Conservation (phyloP, 1,284 basidiomycete species). For the Entoloma clypeatum region DNA sequence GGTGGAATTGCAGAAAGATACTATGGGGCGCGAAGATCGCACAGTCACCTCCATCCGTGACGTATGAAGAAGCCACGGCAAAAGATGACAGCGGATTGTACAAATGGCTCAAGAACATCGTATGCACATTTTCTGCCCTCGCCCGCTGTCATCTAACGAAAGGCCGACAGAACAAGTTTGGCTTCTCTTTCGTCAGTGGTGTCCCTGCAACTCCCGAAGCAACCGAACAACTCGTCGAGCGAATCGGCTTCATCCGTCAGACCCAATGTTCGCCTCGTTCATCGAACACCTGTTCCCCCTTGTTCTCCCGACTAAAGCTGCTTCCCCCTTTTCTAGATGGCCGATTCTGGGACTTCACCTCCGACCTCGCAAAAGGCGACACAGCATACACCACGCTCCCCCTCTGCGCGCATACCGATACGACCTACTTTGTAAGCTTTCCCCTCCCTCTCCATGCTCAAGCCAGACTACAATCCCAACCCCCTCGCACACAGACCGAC, state of each 20-base stretch:
- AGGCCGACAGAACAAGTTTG: slow-evolving; percentile 68
- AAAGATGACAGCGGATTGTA: slow-evolving; percentile 65
- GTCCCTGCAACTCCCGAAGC: slow-evolving; percentile 81
- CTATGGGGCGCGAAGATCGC: slow-evolving; percentile 82
- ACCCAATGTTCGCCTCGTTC: slow-evolving; percentile 97
- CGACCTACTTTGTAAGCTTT: slow-evolving; percentile 80
- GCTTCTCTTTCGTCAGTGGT: slow-evolving; percentile 84
- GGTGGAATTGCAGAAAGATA: slow-evolving; percentile 50
- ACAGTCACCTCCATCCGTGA: slow-evolving; percentile 71
- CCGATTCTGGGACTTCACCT: slow-evolving; percentile 96
- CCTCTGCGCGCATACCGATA: slow-evolving; percentile 92
- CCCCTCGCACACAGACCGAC: slow-evolving; percentile 58
- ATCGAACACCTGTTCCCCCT: slow-evolving; percentile 26
- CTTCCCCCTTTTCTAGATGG: slow-evolving; percentile 54
- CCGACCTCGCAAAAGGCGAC: slow-evolving; percentile 88
- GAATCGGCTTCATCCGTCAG: slow-evolving; percentile 88
- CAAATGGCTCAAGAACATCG: slow-evolving; percentile 82
- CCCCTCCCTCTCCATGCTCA: slow-evolving; percentile 3
- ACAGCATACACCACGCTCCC: slow-evolving; percentile 88
- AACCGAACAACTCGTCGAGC: slow-evolving; percentile 75
- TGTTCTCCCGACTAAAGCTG: slow-evolving; percentile 7
- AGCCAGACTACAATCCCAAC: background rate
- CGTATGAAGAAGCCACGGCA: slow-evolving; percentile 75
- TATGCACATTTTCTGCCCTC: slow-evolving; percentile 35
- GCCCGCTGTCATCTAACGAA: slow-evolving; percentile 3